Evolutionary conservation across 2,329 filamentous ascomycete genomes (phyloP).

Genomic region (Claviceps sp.): DNA sequence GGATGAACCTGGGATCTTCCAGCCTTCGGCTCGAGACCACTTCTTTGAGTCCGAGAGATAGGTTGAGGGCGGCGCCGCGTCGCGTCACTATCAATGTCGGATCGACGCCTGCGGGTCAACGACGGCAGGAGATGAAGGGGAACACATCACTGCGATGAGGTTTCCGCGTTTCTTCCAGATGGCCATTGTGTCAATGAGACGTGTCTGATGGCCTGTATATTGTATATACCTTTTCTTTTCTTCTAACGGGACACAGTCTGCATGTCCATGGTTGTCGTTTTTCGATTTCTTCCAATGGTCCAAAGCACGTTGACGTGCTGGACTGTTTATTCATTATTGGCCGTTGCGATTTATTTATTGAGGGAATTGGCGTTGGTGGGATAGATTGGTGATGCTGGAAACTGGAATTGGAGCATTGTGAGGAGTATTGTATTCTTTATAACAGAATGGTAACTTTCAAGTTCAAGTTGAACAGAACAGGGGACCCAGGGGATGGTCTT

Average conservation of each 20-base stretch:
- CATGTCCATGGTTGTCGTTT: not conserved
- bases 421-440: no score
- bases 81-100: slow-evolving; percentile 26
- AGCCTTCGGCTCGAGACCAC: slow-evolving; percentile 20
- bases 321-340: not conserved
- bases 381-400: no score
- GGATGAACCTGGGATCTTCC: slow-evolving; percentile 36
- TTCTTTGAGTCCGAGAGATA: slow-evolving; percentile 13
- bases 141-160: slow-evolving; percentile 18
- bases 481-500: no score
- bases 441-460: no score
- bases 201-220: not conserved
- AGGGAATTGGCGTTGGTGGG: no score
- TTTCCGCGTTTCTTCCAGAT: not conserved
- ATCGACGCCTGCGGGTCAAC: slow-evolving; percentile 12
- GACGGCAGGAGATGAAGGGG: slow-evolving; percentile 18
- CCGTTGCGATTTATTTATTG: no score
- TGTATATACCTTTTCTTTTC: not conserved
- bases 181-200: not conserved
- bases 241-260: not conserved
- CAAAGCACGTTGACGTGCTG: not conserved
- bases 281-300: not conserved
- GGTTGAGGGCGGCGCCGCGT: slow-evolving; percentile 15
- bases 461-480: no score
- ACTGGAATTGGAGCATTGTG: no score